Percentiles rank a stretch among this genome's conserved stretches.
These are phyloP conservation scores for Alternaria hordeiaustralica DNA, from an alignment of 2,329 filamentous ascomycete species.

Conservation along the genomic window DNA sequence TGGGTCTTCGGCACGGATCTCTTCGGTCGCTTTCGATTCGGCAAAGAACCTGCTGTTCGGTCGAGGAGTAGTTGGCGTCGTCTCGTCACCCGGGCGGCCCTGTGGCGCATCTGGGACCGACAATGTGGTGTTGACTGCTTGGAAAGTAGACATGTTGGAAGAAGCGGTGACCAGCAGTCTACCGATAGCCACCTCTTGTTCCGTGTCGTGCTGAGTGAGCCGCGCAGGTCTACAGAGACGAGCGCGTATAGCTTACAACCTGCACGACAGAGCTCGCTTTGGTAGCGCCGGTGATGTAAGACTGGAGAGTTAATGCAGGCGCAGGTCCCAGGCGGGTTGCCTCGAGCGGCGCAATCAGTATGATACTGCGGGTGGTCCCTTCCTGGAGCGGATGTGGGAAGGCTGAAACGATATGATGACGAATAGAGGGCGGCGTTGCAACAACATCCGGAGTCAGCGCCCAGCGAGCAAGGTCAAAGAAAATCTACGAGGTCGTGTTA, in stretches of 20 bases:
- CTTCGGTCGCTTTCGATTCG: slow-evolving; percentile 46
- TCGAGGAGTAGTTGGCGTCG: slow-evolving; percentile 63
- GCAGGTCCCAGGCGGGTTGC: slow-evolving; percentile 6
- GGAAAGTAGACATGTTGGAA: slow-evolving; percentile 62
- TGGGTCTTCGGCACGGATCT: slow-evolving; percentile 47
- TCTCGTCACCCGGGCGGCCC: slow-evolving; percentile 59
- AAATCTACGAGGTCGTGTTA: slow-evolving; percentile 5
- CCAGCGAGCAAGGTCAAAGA: slow-evolving; percentile 16
- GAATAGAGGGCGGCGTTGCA: slow-evolving; percentile 40
- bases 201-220: slow-evolving; percentile 11
- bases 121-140: slow-evolving; percentile 65
- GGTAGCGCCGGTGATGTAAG: slow-evolving; percentile 3
- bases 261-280: slow-evolving; percentile 5
- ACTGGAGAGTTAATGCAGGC: slow-evolving; percentile 9
- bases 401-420: slow-evolving; percentile 49
- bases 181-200: slow-evolving; percentile 3
- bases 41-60: slow-evolving; percentile 51
- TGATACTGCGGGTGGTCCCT: slow-evolving; percentile 27
- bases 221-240: slow-evolving; percentile 11
- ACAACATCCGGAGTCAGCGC: slow-evolving; percentile 44
- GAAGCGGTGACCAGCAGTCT: slow-evolving; percentile 2
- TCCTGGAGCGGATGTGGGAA: slow-evolving; percentile 34
- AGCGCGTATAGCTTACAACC: slow-evolving; percentile 10
- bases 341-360: slow-evolving; percentile 17
- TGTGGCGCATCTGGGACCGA: slow-evolving; percentile 51